Conservation (phyloP, 495 filamentous ascomycete genomes). For the Penicillium ucsense region DNA sequence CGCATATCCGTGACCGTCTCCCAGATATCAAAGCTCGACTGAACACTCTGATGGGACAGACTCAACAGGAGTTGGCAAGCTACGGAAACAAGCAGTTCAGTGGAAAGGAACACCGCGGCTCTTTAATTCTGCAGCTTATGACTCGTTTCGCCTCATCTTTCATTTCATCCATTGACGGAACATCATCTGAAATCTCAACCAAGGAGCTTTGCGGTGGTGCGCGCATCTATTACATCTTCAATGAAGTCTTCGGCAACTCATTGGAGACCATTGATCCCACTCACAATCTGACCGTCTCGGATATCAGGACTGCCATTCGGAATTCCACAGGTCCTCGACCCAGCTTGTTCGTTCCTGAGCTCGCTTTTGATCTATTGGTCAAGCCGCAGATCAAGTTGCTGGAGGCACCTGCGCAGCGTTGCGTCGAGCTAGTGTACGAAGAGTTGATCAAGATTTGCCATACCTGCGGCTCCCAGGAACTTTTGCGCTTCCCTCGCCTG, state of each 20-base stretch:
- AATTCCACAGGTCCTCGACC: constrained; percentile 96
- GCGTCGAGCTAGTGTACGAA: constrained; percentile 96
- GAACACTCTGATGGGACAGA: constrained; percentile 98
- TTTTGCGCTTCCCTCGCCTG: constrained; percentile 81
- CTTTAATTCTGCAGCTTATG: constrained; percentile 93
- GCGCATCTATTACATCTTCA: constrained; percentile 99
- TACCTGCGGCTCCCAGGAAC: constrained; percentile 92
- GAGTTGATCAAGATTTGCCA: constrained; percentile 99
- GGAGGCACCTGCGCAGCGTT: constrained; percentile 90
- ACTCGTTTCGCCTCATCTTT: constrained; percentile 96
- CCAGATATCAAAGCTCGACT: constrained; percentile 97
- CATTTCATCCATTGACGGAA: constrained; percentile 97
- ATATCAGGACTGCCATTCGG: constrained; percentile 95
- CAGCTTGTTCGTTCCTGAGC: constrained; percentile 91
- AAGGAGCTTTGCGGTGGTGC: constrained; percentile 97
- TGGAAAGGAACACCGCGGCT: constrained; percentile 92
- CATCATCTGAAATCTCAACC: constrained; percentile 95
- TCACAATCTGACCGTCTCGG: constrained; percentile 85
- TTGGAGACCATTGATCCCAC: constrained; percentile 94
- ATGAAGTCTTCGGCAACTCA: constrained; percentile 96
- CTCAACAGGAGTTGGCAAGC: constrained; percentile 94
- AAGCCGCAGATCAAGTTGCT: constrained; percentile 98
- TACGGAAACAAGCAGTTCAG: constrained; percentile 98
- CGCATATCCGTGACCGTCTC: constrained; percentile 88
- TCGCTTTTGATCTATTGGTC: constrained; percentile 94